A percentile compares a stretch with the other conserved stretches of the same genome.
These are phyloP conservation scores for Naegleria gruberi DNA, from an alignment of 208 protist species.

Conservation along the genomic window DNA sequence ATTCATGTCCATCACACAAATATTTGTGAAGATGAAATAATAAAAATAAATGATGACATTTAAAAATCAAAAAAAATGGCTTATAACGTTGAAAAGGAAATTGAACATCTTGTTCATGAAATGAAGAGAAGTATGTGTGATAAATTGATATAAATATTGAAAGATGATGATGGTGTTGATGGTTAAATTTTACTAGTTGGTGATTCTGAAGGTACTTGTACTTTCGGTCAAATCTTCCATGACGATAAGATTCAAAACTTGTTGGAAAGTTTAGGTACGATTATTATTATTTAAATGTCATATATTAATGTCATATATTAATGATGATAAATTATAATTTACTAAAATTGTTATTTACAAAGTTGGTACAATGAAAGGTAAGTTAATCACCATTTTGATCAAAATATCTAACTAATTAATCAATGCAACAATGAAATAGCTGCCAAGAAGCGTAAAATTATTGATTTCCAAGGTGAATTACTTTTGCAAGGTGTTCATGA, in stretches of 20 bases:
- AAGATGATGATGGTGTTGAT: background rate
- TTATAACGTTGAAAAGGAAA: conserved; percentile 10
- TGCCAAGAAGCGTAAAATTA: background rate
- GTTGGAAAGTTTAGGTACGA: background rate
- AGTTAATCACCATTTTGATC: background rate
- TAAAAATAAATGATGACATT: too few relatives aligned
- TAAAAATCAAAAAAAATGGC: too few relatives aligned
- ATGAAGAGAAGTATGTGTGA: conserved; percentile 1
- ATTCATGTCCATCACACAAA: too few relatives aligned
- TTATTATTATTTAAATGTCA: too few relatives aligned
- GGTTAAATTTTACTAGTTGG: background rate
- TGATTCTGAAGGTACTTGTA: background rate
- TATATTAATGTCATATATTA: too few relatives aligned
- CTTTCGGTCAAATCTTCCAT: background rate
- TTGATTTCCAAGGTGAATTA: background rate
- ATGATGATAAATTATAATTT: too few relatives aligned
- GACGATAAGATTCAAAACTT: conserved; percentile 19
- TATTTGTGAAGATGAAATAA: too few relatives aligned
- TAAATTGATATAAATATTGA: background rate
- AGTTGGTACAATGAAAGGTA: conserved; percentile 5
- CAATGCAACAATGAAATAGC: background rate
- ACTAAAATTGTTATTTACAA: too few relatives aligned
- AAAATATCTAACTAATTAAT: background rate
- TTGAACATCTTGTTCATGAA: background rate
- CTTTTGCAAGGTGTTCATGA: background rate